Evolutionary conservation across 208 protist species (phyloP).

Genomic region (Porcisia hertigi): DNA sequence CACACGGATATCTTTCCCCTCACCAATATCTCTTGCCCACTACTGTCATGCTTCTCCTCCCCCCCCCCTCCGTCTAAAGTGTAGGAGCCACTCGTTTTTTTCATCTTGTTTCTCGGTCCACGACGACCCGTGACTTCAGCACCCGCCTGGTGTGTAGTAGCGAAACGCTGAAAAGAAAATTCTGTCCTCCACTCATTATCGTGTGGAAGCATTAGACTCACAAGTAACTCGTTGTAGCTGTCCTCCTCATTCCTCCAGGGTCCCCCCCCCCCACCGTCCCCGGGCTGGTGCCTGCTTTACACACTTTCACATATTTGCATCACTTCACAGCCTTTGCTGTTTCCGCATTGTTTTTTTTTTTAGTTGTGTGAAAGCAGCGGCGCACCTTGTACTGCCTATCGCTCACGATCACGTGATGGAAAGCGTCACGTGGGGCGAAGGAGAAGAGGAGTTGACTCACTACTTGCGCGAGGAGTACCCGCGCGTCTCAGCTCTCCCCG

Average conservation of each 20-base stretch:
- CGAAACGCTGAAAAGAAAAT: not conserved
- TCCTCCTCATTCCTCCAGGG: no score
- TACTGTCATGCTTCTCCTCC: not conserved
- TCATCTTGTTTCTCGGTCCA: not conserved
- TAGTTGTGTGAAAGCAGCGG: not conserved
- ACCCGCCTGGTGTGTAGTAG: not conserved
- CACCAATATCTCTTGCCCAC: no score
- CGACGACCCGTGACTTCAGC: not conserved
- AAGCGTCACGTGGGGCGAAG: slow-evolving; percentile 20
- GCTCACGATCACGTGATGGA: slow-evolving; percentile 10
- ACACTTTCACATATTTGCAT: not conserved
- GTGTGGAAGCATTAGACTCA: no score
- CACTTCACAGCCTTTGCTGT: not conserved
- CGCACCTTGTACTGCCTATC: not conserved
- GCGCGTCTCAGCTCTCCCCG: slow-evolving; percentile 29
- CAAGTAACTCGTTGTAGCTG: no score
- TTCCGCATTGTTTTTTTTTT: not conserved
- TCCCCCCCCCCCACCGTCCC: no score
- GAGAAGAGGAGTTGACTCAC: slow-evolving; percentile 22
- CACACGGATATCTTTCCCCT: not conserved
- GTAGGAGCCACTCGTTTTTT: not conserved
- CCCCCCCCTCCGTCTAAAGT: no score
- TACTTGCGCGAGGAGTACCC: slow-evolving; percentile 27
- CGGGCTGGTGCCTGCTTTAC: not conserved
- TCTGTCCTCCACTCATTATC: not conserved